Base-by-base conservation (phyloP, 2,329 filamentous ascomycete species). In the Alternaria triticimaculans region DNA sequence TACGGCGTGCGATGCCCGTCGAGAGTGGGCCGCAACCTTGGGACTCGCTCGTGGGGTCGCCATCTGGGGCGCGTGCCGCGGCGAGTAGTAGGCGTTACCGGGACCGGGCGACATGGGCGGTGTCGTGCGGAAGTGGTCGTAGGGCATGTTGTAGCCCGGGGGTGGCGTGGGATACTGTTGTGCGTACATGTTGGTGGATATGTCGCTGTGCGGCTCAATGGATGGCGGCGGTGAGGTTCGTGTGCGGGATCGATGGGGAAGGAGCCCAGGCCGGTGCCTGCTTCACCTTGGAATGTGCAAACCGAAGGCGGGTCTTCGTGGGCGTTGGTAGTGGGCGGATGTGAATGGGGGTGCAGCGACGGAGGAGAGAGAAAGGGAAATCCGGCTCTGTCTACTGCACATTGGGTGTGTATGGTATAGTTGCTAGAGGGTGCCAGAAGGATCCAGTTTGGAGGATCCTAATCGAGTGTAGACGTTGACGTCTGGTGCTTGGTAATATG, bases 1-100 rank as follows among this genome's bases (percentile, higher is more conserved):
- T 49, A 77, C 77, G 60, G 83, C 82, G 67, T 83, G 81, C 69
- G 87, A 90, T 67, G 87, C 84, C 70, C 87, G 86, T 74, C 87
- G 85, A 30, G 82, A 78, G 77, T 89, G 87, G 68, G 73, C 72
- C 73, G 85, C 66, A 64, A 76, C 72, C 75, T 85, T 85, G 50
- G 84, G 78, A 45, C 82, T 82, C 58, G 75, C 79, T 63, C 81
- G 83, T 30, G 80, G 79, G 6, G 81, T 81, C 44, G 82, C 85
- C 44, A 86, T 85, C 66, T 85, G 80, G 63, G 80, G 80, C 66
- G 82, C 82, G 72, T 86, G 85, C 66, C 83, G 80, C 28, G 85
- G 84, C 9, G 86, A 85, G 76, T 86, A 85, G 81, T 88, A 88
- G 74, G 78, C 78, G 56, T 72, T 73, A 64, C 73, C 74, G 33